phyloP scores from a whole-genome alignment of 2,329 filamentous ascomycete species.

The Teratosphaeria nubilosa region DNA sequence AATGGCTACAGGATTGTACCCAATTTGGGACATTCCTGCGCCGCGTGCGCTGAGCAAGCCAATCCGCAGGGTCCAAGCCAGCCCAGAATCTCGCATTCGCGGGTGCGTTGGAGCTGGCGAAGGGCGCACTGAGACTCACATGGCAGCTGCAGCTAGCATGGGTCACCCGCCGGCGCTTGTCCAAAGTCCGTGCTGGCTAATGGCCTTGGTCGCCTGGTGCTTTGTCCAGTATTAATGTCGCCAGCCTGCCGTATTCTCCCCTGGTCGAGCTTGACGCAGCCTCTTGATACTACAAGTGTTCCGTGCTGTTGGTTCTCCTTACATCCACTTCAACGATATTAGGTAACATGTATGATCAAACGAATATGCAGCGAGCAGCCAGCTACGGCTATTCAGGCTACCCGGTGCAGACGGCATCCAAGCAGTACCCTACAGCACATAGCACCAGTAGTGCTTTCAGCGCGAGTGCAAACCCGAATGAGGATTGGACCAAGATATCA shows the following conservation, averaged over 20 bases:
- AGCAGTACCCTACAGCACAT: constrained; percentile 57
- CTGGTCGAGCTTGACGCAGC: neutral
- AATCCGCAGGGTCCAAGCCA: neutral
- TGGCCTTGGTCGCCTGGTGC: neutral
- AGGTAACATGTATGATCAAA: constrained; percentile 16
- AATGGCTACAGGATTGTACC: neutral
- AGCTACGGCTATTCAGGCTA: constrained; percentile 33
- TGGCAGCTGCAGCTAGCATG: constrained; percentile 5
- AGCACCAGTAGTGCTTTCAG: constrained; percentile 91
- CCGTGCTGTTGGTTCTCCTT: neutral
- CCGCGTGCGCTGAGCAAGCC: neutral
- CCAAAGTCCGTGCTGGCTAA: constrained; percentile 2
- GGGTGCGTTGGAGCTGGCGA: constrained; percentile 2
- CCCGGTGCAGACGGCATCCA: constrained; percentile 34
- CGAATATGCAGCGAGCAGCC: constrained; percentile 35
- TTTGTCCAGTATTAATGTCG: constrained; percentile 3
- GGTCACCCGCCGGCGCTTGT: neutral
- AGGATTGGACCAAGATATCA: constrained; percentile 99
- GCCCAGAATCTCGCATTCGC: neutral
- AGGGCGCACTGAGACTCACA: constrained; percentile 1
- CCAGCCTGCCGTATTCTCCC: neutral
- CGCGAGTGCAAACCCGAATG: constrained; percentile 85
- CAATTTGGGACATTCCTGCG: neutral
- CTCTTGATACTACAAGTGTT: neutral
- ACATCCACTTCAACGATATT: neutral